These are phyloP conservation scores for Yamadazyma aaseri DNA, from an alignment of 1,139 yeast species.

Conservation along the genomic window DNA sequence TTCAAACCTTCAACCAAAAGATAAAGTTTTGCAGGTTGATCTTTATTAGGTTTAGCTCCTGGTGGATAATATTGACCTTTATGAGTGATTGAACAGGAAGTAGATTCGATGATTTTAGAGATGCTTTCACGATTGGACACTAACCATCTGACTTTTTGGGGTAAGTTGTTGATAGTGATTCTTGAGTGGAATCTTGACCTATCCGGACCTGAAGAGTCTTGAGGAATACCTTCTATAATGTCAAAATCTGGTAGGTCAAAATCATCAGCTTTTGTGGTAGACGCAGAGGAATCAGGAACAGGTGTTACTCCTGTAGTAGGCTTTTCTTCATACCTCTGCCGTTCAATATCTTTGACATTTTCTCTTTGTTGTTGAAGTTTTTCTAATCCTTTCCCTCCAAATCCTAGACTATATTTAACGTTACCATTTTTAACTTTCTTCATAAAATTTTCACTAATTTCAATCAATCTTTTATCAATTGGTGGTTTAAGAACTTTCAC, in stretches of 20 bases:
- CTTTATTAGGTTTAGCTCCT: slow-evolving; percentile 35
- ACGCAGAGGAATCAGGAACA: not conserved
- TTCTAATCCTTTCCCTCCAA: slow-evolving; percentile 92
- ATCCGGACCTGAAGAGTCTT: slow-evolving; percentile 66
- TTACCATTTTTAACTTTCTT: slow-evolving; percentile 68
- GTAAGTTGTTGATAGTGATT: slow-evolving; percentile 79
- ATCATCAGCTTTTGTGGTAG: slow-evolving; percentile 1
- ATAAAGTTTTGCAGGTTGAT: slow-evolving; percentile 67
- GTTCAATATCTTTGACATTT: slow-evolving; percentile 51
- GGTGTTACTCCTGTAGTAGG: slow-evolving; percentile 1
- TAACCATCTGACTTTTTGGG: slow-evolving; percentile 81
- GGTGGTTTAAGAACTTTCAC: slow-evolving; percentile 55
- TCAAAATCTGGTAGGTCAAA: slow-evolving; percentile 41
- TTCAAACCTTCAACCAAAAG: slow-evolving; percentile 77
- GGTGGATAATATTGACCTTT: slow-evolving; percentile 79
- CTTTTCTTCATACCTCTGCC: slow-evolving; percentile 25
- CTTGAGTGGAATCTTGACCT: slow-evolving; percentile 66
- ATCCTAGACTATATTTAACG: slow-evolving; percentile 70
- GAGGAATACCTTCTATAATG: slow-evolving; percentile 53
- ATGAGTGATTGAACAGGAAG: slow-evolving; percentile 77
- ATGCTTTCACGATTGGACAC: slow-evolving; percentile 72
- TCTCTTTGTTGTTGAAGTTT: slow-evolving; percentile 72
- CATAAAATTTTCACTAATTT: slow-evolving; percentile 57
- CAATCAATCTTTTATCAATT: slow-evolving; percentile 50
- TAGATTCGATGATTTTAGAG: slow-evolving; percentile 64